phyloP scores from a whole-genome alignment of 495 filamentous ascomycete genomes.

The Neurospora terricola region DNA sequence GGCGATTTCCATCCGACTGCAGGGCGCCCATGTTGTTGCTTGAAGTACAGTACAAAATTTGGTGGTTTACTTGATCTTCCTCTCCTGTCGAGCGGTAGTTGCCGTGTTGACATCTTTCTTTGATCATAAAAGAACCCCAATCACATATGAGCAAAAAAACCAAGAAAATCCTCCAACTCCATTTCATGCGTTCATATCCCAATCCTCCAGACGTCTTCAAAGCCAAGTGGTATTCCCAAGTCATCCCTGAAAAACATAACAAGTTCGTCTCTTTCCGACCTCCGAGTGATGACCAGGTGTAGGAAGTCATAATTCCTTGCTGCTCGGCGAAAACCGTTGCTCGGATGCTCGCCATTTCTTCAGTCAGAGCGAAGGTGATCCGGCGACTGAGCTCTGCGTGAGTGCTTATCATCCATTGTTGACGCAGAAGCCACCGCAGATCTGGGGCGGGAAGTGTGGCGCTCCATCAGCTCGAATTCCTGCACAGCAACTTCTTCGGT shows the following conservation, averaged over 20 bases:
- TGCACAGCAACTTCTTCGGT: not conserved
- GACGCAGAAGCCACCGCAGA: not conserved
- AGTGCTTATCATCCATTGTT: not conserved
- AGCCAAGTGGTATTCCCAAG: not conserved
- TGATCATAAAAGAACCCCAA: not conserved
- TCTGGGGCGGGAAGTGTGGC: not conserved
- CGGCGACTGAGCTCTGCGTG: not conserved
- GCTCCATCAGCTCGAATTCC: not conserved
- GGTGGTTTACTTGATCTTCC: not conserved
- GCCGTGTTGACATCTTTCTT: not conserved
- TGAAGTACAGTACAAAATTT: not conserved
- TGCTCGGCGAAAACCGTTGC: not conserved
- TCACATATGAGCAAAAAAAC: not conserved
- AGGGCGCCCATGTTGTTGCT: not conserved
- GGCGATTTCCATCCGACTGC: not conserved
- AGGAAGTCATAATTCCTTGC: not conserved
- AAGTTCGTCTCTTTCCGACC: not conserved
- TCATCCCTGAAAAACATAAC: not conserved
- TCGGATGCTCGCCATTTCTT: not conserved
- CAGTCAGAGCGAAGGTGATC: not conserved
- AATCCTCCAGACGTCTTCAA: not conserved
- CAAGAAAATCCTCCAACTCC: not conserved
- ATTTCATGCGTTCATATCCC: not conserved
- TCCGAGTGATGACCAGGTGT: not conserved
- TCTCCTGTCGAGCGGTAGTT: not conserved